Evolutionary conservation across 148 eudicot species (phyloP).

Genomic region (Hydrangea macrophylla): DNA sequence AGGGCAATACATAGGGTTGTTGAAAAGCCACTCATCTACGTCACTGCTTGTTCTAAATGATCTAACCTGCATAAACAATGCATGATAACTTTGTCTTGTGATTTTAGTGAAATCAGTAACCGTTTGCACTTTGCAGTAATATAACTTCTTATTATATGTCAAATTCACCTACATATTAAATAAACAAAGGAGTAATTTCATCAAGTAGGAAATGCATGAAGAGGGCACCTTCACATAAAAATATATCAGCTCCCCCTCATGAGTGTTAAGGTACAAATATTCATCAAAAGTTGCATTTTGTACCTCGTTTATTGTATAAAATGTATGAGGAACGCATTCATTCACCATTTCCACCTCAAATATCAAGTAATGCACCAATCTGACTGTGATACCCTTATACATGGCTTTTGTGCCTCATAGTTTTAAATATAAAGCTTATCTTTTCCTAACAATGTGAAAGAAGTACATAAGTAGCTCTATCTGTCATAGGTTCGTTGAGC

Average conservation of each 20-base stretch:
- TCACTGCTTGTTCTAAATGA: conserved; percentile 55
- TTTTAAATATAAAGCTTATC: not conserved
- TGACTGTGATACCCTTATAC: not conserved
- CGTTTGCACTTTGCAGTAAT: not conserved
- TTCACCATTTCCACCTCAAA: not conserved
- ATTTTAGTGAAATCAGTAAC: not conserved
- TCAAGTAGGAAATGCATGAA: not conserved
- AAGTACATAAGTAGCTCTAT: not conserved
- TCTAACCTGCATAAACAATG: conserved; percentile 46
- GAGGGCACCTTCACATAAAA: not conserved
- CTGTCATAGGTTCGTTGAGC: not conserved
- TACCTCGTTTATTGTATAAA: not conserved
- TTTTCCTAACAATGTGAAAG: not conserved
- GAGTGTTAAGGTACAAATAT: not conserved
- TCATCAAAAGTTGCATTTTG: not conserved
- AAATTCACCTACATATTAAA: not conserved
- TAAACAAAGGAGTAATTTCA: not conserved
- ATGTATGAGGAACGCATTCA: not conserved
- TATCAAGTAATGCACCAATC: not conserved
- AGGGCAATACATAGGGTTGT: conserved; percentile 67
- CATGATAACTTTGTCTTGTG: not conserved
- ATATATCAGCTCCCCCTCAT: not conserved
- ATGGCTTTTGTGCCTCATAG: not conserved
- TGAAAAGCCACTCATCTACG: conserved; percentile 77
- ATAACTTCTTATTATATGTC: not conserved